Percentiles rank a stretch among this genome's conserved stretches.
phyloP scores from a whole-genome alignment of 2,329 filamentous ascomycete species.

The Aureobasidium mangrovei region DNA sequence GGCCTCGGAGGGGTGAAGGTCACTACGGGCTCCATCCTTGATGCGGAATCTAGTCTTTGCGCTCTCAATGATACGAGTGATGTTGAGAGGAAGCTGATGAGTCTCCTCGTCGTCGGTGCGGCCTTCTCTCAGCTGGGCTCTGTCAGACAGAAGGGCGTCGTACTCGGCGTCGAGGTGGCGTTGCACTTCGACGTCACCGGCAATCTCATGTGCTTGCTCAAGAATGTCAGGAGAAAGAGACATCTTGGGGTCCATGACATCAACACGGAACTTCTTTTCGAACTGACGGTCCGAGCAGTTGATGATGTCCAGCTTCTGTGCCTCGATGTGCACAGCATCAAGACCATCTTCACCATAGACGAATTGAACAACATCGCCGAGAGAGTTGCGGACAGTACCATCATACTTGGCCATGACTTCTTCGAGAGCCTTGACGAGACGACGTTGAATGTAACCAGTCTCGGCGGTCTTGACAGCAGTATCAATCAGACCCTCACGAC shows the following conservation, averaged over 20 bases:
- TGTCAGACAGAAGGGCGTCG: conserved; percentile 66
- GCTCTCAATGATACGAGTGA: conserved; percentile 81
- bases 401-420: conserved; percentile 97
- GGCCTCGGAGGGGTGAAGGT: conserved; percentile 80
- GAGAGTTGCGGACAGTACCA: conserved; percentile 90
- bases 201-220: conserved; percentile 78
- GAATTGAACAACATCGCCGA: conserved; percentile 95
- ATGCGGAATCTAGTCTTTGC: conserved; percentile 87
- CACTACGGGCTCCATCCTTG: conserved; percentile 74
- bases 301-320: conserved; percentile 81
- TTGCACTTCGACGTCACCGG: conserved; percentile 81
- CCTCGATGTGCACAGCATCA: conserved; percentile 88
- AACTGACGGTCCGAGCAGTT: conserved; percentile 71
- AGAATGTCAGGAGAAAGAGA: conserved; percentile 61
- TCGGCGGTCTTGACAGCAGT: conserved; percentile 99
- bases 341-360: conserved; percentile 95
- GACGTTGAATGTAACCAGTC: conserved; percentile 97
- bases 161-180: conserved; percentile 80
- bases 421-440: conserved; percentile 94
- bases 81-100: conserved; percentile 88
- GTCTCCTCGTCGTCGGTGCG: conserved; percentile 67
- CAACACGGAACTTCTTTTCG: conserved; percentile 71
- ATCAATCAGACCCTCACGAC: conserved; percentile 98
- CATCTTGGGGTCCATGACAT: conserved; percentile 64
- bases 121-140: conserved; percentile 63